Conservation (phyloP, 495 filamentous ascomycete genomes). For the Aspergillus affinis region DNA sequence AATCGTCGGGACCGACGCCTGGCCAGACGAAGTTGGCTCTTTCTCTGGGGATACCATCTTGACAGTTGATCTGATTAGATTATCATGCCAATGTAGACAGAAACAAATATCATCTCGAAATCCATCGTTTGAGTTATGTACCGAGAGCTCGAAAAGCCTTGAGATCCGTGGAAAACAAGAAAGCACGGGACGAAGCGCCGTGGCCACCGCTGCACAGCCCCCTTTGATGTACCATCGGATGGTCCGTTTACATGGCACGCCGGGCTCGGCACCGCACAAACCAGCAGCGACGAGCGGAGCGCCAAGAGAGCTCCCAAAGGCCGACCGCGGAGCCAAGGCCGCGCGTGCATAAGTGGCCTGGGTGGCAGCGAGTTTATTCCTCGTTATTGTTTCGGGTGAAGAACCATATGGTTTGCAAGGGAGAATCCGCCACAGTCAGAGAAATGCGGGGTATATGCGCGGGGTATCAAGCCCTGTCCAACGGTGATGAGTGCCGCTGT, state of each 20-base stretch:
- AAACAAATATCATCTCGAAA: neutral
- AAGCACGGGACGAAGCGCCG: neutral
- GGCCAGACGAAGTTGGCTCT: neutral
- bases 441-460: neutral
- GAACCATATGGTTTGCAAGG: constrained; percentile 2
- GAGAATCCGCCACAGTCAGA: neutral
- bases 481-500: neutral
- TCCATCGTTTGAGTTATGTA: neutral
- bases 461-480: neutral
- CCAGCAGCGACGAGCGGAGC: neutral
- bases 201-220: constrained; percentile 8
- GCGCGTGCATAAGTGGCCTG: neutral
- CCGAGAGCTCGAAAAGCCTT: neutral
- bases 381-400: neutral
- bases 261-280: constrained; percentile 1
- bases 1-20: constrained; percentile 12
- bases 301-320: neutral
- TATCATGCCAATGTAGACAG: neutral
- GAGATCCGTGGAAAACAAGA: neutral
- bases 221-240: neutral
- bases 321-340: constrained; percentile 9
- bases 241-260: neutral
- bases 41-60: constrained; percentile 1
- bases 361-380: neutral
- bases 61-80: neutral